Base-by-base conservation (phyloP, 805 yeast genomes). In the Candida endomychidarum region DNA sequence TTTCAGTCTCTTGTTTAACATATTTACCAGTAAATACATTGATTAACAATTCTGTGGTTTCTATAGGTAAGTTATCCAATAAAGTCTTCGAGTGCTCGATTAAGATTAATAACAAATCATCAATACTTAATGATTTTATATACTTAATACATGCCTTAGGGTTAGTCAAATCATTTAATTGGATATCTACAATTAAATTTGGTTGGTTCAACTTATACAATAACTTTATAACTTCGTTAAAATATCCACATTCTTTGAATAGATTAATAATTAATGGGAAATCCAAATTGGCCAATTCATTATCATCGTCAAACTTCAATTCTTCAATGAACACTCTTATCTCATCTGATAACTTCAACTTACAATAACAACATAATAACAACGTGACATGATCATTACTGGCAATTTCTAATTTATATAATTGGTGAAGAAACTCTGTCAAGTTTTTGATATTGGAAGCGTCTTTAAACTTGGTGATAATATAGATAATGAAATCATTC, bases 1-100 rank as follows among this genome's bases (percentile, higher is more conserved):
- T 14, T 2, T 18, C 16, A 9, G 41, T 48, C 15, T 52, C 51
- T 8, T 41, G 46, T 7, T 88, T 83, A 20, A 62, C 66, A 57
- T 83, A 91, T 40, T 77, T 80, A 0, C 97, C 97, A 0, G 98
- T 91, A 56, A 91, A 93, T 0, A 91, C 84, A 20, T 85, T 83
- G 37, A 93, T 89, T 42, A 91, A 67, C 25, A 93, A 61, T 21
- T 82, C 82, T 1, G 96, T 89, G 0, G 96, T 84, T 41, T 83
- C 88, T 42, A 84, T 75, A 0, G 98, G 97, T 26, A 78, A 63
- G 33, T 70, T 56, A 25, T 84, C 85, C 34, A 91, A 67, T 20
- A 91, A 62, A 1, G 63, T 53, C 43, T 86, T 80, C 3, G 91
- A 81, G 52, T 76, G 79, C 20, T 81, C 80, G 6, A 81, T 75